Conservation (phyloP, 2,329 filamentous ascomycete genomes). For the Xylaria sp. region DNA sequence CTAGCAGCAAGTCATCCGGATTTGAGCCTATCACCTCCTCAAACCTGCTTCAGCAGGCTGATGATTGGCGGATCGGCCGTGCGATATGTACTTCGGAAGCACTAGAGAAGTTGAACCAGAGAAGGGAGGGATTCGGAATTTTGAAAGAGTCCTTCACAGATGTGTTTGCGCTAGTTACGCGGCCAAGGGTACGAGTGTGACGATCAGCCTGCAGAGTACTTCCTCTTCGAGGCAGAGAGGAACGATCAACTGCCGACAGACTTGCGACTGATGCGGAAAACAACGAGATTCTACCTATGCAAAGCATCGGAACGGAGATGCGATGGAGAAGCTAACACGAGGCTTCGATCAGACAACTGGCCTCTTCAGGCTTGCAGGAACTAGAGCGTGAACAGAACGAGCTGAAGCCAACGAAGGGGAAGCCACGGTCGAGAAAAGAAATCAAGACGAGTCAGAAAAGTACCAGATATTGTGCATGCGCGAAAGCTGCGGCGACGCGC, state of each 20-base stretch:
- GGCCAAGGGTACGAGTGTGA: neutral
- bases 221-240: neutral
- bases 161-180: neutral
- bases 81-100: neutral
- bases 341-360: neutral
- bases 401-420: neutral
- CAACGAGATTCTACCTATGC: neutral
- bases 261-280: neutral
- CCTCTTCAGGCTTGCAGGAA: neutral
- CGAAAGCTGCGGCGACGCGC: neutral
- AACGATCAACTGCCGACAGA: neutral
- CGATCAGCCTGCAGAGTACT: neutral
- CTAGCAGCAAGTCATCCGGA: too few species aligned
- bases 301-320: neutral
- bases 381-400: neutral
- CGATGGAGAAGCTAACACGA: neutral
- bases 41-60: neutral
- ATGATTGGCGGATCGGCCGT: neutral
- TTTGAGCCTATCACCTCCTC: neutral
- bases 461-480: neutral
- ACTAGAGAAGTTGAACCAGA: neutral
- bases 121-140: neutral
- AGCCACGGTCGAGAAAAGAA: neutral
- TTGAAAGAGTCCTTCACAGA: neutral
- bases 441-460: neutral